Percentiles rank a stretch among this genome's conserved stretches.
These are phyloP conservation scores for Elongisporangium undulatum DNA, from an alignment of 352 stramenopile species.

Conservation along the genomic window DNA sequence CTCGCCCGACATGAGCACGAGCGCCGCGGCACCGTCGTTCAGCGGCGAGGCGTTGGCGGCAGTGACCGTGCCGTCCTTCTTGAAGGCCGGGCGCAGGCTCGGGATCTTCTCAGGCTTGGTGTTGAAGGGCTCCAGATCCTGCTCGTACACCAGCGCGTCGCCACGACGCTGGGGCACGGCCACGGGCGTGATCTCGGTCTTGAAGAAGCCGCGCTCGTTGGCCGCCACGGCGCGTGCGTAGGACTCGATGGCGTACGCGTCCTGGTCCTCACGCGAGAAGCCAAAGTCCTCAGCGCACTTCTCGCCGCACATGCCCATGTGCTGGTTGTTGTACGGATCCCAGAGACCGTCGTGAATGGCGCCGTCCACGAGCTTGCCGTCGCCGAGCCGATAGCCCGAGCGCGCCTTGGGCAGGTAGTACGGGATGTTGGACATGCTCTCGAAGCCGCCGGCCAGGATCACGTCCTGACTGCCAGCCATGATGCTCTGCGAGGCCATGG, in stretches of 20 bases:
- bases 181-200: constrained; percentile 90
- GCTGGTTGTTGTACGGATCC: constrained; percentile 96
- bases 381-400: constrained; percentile 90
- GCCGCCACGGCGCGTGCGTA: constrained; percentile 84
- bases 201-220: constrained; percentile 84
- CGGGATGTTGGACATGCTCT: constrained; percentile 98
- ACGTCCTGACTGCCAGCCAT: constrained; percentile 81
- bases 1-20: constrained; percentile 94
- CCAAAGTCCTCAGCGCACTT: constrained; percentile 91
- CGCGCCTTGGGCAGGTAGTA: constrained; percentile 95
- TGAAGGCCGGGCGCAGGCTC: constrained; percentile 91
- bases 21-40: constrained; percentile 95
- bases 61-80: constrained; percentile 95
- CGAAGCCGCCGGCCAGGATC: constrained; percentile 93
- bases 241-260: constrained; percentile 92
- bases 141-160: constrained; percentile 58
- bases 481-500: constrained; percentile 87
- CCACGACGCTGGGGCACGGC: constrained; percentile 66
- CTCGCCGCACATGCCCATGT: constrained; percentile 95
- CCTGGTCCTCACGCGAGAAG: constrained; percentile 94
- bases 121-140: constrained; percentile 93
- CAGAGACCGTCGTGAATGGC: constrained; percentile 96
- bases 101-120: constrained; percentile 92
- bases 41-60: constrained; percentile 96
- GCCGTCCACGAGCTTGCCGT: constrained; percentile 85